Conservation (phyloP, 306 rosid species). For the Adenanthera pavonina region DNA sequence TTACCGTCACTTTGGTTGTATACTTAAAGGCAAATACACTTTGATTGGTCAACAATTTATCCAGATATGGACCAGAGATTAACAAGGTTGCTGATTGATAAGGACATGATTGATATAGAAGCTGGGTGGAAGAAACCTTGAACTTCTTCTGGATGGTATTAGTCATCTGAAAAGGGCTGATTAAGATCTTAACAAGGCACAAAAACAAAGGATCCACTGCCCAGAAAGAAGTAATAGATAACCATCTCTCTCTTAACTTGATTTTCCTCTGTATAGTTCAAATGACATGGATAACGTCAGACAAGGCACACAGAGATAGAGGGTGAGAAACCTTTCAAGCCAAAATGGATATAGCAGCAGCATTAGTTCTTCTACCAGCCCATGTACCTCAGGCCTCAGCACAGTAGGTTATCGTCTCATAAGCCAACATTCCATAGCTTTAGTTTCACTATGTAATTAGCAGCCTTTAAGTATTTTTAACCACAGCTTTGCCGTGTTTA, state of each 20-base stretch:
- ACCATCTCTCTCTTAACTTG: background rate
- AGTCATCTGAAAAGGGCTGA: conserved; percentile 75
- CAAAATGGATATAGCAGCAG: background rate
- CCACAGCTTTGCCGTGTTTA: background rate
- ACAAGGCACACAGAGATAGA: background rate
- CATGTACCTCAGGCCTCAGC: background rate
- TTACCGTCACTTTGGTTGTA: conserved; percentile 83
- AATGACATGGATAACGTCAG: background rate
- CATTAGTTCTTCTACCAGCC: conserved; percentile 10
- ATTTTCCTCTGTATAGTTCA: background rate
- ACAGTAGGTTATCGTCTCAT: background rate
- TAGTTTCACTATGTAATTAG: background rate
- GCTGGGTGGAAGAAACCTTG: conserved; percentile 95
- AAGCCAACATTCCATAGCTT: background rate
- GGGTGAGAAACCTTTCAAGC: background rate
- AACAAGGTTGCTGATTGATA: conserved; percentile 84
- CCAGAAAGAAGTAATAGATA: background rate
- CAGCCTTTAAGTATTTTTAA: background rate
- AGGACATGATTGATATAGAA: conserved; percentile 90
- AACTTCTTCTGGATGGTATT: conserved; percentile 91
- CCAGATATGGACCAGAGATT: conserved; percentile 83
- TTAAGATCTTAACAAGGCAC: conserved; percentile 59
- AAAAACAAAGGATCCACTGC: background rate
- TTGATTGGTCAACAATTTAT: conserved; percentile 68
- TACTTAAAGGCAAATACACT: conserved; percentile 86